Conservation (phyloP, 805 yeast species). For the Cyberlindnera suaveolens region DNA sequence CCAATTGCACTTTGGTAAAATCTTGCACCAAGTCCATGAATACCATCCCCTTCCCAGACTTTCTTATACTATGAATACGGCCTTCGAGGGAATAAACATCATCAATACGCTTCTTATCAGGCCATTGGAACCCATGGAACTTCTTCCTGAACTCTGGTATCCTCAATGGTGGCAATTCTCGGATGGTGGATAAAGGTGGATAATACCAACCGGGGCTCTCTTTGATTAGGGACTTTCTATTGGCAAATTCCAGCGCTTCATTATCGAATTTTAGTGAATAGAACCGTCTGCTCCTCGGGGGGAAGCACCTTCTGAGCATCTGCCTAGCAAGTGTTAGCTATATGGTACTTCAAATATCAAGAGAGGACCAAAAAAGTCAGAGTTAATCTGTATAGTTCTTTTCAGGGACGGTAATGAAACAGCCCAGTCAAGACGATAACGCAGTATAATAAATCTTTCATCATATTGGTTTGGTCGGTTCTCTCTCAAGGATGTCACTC, state of each 20-base stretch:
- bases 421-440: slow-evolving; percentile 29
- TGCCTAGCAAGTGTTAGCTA: background rate
- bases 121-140: slow-evolving; percentile 25
- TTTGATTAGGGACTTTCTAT: slow-evolving; percentile 17
- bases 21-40: slow-evolving; percentile 70
- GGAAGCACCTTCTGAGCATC: slow-evolving; percentile 2
- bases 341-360: background rate
- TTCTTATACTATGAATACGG: slow-evolving; percentile 49
- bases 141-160: slow-evolving; percentile 33
- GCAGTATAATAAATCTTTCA: slow-evolving; percentile 25
- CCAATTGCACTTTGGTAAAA: slow-evolving; percentile 49
- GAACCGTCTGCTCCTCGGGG: background rate
- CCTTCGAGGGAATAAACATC: slow-evolving; percentile 38
- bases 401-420: slow-evolving; percentile 27
- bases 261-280: slow-evolving; percentile 13
- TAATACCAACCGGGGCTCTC: slow-evolving; percentile 14
- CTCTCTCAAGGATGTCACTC: background rate
- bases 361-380: background rate
- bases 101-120: slow-evolving; percentile 19
- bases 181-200: slow-evolving; percentile 17
- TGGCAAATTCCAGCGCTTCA: slow-evolving; percentile 20
- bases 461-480: slow-evolving; percentile 4
- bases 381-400: slow-evolving; percentile 14
- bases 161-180: slow-evolving; percentile 23
- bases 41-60: slow-evolving; percentile 60